Evolutionary conservation across 2,329 filamentous ascomycete genomes (phyloP).

Genomic region (Aspergillus sp.): DNA sequence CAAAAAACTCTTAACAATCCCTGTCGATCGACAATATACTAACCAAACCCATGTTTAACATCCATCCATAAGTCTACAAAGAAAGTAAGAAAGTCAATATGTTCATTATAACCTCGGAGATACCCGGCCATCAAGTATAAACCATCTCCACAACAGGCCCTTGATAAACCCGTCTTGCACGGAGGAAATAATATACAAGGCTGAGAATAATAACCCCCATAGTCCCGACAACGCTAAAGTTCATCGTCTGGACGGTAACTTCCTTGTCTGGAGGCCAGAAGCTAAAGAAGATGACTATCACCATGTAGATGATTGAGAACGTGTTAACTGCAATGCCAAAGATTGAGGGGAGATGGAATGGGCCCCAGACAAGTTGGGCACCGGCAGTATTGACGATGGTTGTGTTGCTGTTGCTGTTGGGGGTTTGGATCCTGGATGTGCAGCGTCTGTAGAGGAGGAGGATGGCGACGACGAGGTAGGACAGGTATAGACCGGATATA

Average conservation of each 20-base stretch:
- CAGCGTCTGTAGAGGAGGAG: slow-evolving; percentile 24
- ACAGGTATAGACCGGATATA: slow-evolving; percentile 27
- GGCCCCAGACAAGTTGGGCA: slow-evolving; percentile 25
- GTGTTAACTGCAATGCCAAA: slow-evolving; percentile 40
- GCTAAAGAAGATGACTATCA: slow-evolving; percentile 44
- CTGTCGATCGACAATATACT: too few relatives aligned
- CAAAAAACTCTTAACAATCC: too few relatives aligned
- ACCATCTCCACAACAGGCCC: slow-evolving; percentile 22
- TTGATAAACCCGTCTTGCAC: slow-evolving; percentile 29
- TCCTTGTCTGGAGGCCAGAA: slow-evolving; percentile 42
- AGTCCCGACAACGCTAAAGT: slow-evolving; percentile 43
- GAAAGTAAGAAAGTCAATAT: too few relatives aligned
- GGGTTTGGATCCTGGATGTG: slow-evolving; percentile 13
- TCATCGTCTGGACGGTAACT: slow-evolving; percentile 41
- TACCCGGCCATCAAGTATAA: too few relatives aligned
- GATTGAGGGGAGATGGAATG: slow-evolving; percentile 20
- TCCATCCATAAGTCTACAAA: too few relatives aligned
- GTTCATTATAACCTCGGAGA: too few relatives aligned
- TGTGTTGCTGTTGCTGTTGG: slow-evolving; percentile 10
- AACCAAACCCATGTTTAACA: too few relatives aligned
- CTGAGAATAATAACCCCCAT: slow-evolving; percentile 35
- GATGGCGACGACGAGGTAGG: slow-evolving; percentile 22
- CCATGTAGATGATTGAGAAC: slow-evolving; percentile 42
- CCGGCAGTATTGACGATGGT: slow-evolving; percentile 19
- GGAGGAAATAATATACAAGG: slow-evolving; percentile 34